phyloP scores from a whole-genome alignment of 805 yeast species.

The Cyberlindnera euphorbiae region DNA sequence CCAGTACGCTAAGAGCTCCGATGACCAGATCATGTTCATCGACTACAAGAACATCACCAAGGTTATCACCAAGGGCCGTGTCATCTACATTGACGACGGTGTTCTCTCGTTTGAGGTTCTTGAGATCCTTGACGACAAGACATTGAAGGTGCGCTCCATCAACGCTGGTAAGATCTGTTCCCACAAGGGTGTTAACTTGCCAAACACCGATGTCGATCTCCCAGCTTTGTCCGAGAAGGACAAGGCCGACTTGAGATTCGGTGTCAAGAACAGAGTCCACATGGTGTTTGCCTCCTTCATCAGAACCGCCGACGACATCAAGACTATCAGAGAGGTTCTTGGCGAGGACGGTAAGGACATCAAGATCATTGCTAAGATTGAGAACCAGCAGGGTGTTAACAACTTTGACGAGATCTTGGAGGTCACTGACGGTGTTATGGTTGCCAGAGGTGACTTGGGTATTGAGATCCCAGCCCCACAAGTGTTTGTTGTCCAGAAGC shows the following conservation, averaged over 20 bases:
- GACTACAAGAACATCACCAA: conserved; percentile 96
- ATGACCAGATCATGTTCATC: conserved; percentile 78
- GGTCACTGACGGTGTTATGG: conserved; percentile 99
- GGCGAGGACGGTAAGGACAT: conserved; percentile 97
- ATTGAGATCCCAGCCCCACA: conserved; percentile 99
- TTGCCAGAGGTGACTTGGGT: conserved; percentile 99
- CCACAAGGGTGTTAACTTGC: conserved; percentile 98
- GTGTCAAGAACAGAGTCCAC: conserved; percentile 96
- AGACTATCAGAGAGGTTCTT: conserved; percentile 84
- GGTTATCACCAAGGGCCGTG: conserved; percentile 82
- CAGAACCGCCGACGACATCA: conserved; percentile 88
- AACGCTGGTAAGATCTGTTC: conserved; percentile 95
- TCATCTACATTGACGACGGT: conserved; percentile 97
- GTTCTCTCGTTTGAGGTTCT: conserved; percentile 90
- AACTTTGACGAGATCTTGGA: conserved; percentile 93
- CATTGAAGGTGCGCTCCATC: conserved; percentile 81
- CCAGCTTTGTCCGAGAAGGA: conserved; percentile 98
- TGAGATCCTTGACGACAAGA: conserved; percentile 73
- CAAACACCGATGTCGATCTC: conserved; percentile 97
- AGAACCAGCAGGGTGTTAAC: conserved; percentile 99
- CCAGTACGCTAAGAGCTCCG: conserved; percentile 62
- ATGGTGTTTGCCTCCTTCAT: conserved; percentile 98
- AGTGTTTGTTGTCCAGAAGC: conserved; percentile 98
- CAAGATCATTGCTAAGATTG: conserved; percentile 96
- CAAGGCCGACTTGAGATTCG: conserved; percentile 84